These are phyloP conservation scores for Plectosphaerella cucumerina DNA, from an alignment of 2,329 filamentous ascomycete genomes.

Conservation along the genomic window DNA sequence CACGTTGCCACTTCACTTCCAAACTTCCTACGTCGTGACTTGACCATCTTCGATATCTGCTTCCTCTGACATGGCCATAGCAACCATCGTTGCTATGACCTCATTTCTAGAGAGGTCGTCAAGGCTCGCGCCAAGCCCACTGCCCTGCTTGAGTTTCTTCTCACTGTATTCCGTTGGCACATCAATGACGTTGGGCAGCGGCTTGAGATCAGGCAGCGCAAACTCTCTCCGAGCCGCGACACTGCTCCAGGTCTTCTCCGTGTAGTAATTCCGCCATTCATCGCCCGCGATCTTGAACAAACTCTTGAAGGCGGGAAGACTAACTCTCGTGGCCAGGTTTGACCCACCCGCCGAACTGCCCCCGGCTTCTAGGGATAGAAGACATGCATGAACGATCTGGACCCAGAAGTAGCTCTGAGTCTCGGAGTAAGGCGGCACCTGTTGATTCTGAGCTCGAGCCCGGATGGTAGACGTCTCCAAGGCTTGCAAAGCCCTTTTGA, in stretches of 20 bases:
- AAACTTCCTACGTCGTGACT: too few species aligned
- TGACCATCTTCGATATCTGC: too few species aligned
- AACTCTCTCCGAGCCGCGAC: slow-evolving; percentile 21
- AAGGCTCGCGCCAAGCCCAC: too few species aligned
- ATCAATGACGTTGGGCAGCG: slow-evolving; percentile 9
- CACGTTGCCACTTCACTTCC: too few species aligned
- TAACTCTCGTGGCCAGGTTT: neutral
- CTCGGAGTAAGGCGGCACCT: slow-evolving; percentile 22
- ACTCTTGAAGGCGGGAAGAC: slow-evolving; percentile 14
- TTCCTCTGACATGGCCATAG: too few species aligned
- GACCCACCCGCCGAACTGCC: neutral
- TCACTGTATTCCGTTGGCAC: neutral
- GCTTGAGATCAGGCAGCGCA: slow-evolving; percentile 18
- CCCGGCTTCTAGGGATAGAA: slow-evolving; percentile 10
- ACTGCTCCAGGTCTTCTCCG: slow-evolving; percentile 16
- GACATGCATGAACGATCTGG: slow-evolving; percentile 17
- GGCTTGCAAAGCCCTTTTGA: slow-evolving; percentile 18
- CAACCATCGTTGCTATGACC: too few species aligned
- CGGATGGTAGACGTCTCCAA: slow-evolving; percentile 20
- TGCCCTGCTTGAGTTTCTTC: too few species aligned
- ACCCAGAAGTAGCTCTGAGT: slow-evolving; percentile 28
- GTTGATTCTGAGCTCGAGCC: slow-evolving; percentile 9
- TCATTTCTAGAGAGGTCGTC: too few species aligned
- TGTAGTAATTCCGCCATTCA: slow-evolving; percentile 24
- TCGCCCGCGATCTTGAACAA: slow-evolving; percentile 16